Evolutionary conservation across 2,329 filamentous ascomycete genomes (phyloP).

Genomic region (Botrytis tulipae): DNA sequence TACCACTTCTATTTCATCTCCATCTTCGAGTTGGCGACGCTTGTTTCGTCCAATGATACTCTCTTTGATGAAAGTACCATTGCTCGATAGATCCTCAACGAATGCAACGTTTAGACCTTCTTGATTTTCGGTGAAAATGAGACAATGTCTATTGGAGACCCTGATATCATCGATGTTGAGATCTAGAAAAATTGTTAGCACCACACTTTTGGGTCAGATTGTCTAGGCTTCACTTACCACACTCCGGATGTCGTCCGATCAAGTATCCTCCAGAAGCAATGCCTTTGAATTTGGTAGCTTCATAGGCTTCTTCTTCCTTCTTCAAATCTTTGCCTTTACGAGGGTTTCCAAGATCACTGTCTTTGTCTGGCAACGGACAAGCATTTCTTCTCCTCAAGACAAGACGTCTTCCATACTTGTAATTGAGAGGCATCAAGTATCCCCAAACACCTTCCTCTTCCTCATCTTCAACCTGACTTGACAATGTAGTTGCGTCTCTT

Average conservation of each 20-base stretch:
- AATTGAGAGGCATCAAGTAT: slow-evolving; percentile 81
- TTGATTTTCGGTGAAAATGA: slow-evolving; percentile 63
- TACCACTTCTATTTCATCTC: slow-evolving; percentile 86
- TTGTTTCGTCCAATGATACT: slow-evolving; percentile 89
- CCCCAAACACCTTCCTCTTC: slow-evolving; percentile 80
- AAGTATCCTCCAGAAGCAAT: slow-evolving; percentile 79
- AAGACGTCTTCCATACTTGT: slow-evolving; percentile 64
- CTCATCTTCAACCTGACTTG: slow-evolving; percentile 84
- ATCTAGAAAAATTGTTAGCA: slow-evolving; percentile 50
- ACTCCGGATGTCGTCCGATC: slow-evolving; percentile 90
- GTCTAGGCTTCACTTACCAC: slow-evolving; percentile 54
- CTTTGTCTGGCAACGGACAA: slow-evolving; percentile 60
- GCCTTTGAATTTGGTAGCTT: slow-evolving; percentile 59
- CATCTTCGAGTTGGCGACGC: slow-evolving; percentile 80
- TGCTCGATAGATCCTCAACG: slow-evolving; percentile 89
- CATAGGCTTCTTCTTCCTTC: slow-evolving; percentile 59
- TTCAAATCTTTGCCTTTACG: slow-evolving; percentile 49
- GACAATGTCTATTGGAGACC: slow-evolving; percentile 82
- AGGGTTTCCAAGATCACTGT: slow-evolving; percentile 43
- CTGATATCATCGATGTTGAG: slow-evolving; percentile 72
- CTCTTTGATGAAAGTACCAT: slow-evolving; percentile 96
- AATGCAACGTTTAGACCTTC: slow-evolving; percentile 64
- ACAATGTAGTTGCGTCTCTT: slow-evolving; percentile 67
- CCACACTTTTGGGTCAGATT: slow-evolving; percentile 40
- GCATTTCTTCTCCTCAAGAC: slow-evolving; percentile 72